These are phyloP conservation scores for Yamadazyma atmosphaerica DNA, from an alignment of 1,139 yeast genomes.

Conservation along the genomic window DNA sequence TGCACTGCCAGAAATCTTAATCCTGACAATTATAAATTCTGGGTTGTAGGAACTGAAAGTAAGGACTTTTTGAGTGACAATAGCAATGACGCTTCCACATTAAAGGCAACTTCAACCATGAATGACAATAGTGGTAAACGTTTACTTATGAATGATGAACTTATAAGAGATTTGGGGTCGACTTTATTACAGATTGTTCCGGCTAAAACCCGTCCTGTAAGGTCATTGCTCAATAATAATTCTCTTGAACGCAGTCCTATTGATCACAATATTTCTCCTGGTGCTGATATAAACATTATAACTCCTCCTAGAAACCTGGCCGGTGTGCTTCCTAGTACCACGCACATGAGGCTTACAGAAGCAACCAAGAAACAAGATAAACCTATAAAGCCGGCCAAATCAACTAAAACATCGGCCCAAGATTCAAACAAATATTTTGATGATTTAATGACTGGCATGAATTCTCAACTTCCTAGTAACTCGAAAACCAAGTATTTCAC, in stretches of 20 bases:
- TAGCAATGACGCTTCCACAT: slow-evolving; percentile 11
- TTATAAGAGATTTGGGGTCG: slow-evolving; percentile 22
- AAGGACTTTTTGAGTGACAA: slow-evolving; percentile 4
- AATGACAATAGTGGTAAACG: slow-evolving; percentile 5
- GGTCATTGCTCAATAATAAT: slow-evolving; percentile 9
- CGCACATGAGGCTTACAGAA: background rate
- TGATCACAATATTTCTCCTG: slow-evolving; percentile 15
- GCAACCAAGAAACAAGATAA: background rate
- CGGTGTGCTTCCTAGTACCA: background rate
- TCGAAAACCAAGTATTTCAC: slow-evolving; percentile 45
- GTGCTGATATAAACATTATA: slow-evolving; percentile 8
- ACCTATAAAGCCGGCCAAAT: background rate
- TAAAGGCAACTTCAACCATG: slow-evolving; percentile 10
- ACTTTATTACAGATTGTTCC: slow-evolving; percentile 25
- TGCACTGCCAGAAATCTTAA: slow-evolving; percentile 32
- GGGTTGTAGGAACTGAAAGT: slow-evolving; percentile 11
- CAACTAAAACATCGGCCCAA: background rate
- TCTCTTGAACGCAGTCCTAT: slow-evolving; percentile 8
- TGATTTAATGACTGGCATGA: slow-evolving; percentile 36
- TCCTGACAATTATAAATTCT: slow-evolving; percentile 24
- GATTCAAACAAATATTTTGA: slow-evolving; percentile 32
- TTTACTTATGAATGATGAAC: slow-evolving; percentile 21
- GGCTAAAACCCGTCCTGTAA: slow-evolving; percentile 7
- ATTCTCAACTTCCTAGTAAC: slow-evolving; percentile 35
- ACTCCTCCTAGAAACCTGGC: slow-evolving; percentile 12